phyloP scores from a whole-genome alignment of 1,139 yeast species.

The Schwanniomyces etchellsii region DNA sequence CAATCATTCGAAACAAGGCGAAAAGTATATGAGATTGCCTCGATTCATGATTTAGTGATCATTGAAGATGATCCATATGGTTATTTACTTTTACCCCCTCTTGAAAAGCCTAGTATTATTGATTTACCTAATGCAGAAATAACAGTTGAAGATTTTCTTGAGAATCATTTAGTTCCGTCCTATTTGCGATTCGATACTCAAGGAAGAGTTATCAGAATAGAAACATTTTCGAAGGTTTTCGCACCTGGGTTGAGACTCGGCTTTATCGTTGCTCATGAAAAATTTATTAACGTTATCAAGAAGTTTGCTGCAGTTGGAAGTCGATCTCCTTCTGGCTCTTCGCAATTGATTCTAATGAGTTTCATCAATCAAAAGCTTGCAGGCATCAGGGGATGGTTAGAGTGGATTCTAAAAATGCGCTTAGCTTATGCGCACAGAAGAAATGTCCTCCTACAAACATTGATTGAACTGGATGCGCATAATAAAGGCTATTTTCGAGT shows the following conservation, averaged over 20 bases:
- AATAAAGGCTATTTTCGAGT: constrained; percentile 32
- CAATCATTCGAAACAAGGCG: constrained; percentile 31
- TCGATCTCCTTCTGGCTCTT: constrained; percentile 41
- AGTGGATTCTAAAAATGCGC: constrained; percentile 60
- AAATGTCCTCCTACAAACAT: constrained; percentile 34
- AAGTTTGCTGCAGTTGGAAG: constrained; percentile 33
- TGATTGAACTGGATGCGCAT: constrained; percentile 22
- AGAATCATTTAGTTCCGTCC: constrained; percentile 34
- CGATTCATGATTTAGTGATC: constrained; percentile 32
- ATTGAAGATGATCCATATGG: constrained; percentile 44
- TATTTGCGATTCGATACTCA: constrained; percentile 34
- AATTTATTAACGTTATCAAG: constrained; percentile 29
- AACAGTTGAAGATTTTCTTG: constrained; percentile 28
- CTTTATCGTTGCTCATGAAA: constrained; percentile 31
- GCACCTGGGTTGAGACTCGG: constrained; percentile 42
- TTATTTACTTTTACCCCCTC: constrained; percentile 33
- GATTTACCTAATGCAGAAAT: constrained; percentile 16
- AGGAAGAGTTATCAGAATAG: constrained; percentile 37
- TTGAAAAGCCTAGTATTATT: constrained; percentile 18
- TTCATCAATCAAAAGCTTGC: constrained; percentile 34
- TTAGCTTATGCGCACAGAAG: constrained; percentile 53
- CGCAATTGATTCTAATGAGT: constrained; percentile 35
- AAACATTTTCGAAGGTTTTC: constrained; percentile 38
- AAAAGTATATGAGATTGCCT: constrained; percentile 34
- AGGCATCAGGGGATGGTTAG: constrained; percentile 61